Evolutionary conservation across 192 early-diverging fungal species (phyloP).

Genomic region (Powellomyces hirtus): DNA sequence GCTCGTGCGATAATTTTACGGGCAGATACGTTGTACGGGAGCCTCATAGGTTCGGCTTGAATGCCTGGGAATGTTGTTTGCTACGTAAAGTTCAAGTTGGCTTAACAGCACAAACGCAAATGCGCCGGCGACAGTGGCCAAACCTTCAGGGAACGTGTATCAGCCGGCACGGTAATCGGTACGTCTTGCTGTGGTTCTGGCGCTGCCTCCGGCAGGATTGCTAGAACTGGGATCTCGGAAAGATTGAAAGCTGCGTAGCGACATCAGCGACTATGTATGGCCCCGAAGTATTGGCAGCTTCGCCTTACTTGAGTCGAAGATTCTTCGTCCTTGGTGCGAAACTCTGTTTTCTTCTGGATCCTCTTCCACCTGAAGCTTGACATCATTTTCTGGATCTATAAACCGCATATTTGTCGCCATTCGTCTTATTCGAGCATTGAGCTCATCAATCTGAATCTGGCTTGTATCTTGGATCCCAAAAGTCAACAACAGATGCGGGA

Average conservation of each 20-base stretch:
- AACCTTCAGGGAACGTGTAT: neutral
- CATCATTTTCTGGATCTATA: slow-evolving; percentile 1
- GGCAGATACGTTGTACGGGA: neutral
- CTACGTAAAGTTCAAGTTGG: neutral
- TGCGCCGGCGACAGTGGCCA: neutral
- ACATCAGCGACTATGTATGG: neutral
- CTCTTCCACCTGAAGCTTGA: slow-evolving; percentile 7
- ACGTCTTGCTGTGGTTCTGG: no score
- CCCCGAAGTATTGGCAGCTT: neutral
- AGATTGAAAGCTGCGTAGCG: neutral
- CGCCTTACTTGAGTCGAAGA: slow-evolving; percentile 3
- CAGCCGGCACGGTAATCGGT: no score
- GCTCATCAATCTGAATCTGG: slow-evolving; percentile 6
- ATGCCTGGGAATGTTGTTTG: slow-evolving; percentile 3
- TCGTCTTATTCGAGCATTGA: slow-evolving; percentile 6
- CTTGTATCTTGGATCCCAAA: neutral
- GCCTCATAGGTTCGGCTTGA: neutral
- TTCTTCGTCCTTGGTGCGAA: neutral
- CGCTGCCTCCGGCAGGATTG: no score
- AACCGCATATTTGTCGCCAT: slow-evolving; percentile 5
- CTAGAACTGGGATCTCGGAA: neutral
- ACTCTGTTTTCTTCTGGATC: neutral
- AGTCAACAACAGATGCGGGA: neutral
- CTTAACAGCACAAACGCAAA: neutral
- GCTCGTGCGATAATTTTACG: slow-evolving; percentile 1